Evolutionary conservation across 257 asterid species (phyloP).

Genomic region (Petunia secreta): DNA sequence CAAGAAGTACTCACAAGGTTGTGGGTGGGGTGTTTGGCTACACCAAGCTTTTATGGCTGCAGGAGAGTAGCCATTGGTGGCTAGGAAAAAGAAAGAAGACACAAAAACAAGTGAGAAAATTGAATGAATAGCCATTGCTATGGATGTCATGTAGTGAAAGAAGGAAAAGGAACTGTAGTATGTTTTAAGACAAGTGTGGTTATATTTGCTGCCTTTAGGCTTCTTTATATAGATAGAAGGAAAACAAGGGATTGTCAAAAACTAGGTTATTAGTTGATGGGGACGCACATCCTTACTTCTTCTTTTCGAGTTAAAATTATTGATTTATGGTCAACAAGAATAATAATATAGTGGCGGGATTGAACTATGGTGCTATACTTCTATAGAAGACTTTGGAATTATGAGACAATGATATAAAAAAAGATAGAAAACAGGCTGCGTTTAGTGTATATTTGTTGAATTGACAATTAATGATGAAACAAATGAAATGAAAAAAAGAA

Average conservation of each 20-base stretch:
- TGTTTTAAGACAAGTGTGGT: not conserved
- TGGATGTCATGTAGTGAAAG: not conserved
- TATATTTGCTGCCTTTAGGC: not conserved
- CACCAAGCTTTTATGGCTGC: constrained; percentile 63
- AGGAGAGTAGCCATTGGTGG: constrained; percentile 33
- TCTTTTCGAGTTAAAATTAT: not conserved
- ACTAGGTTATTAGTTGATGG: not conserved
- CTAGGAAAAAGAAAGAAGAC: constrained; percentile 37
- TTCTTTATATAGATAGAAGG: constrained; percentile 5
- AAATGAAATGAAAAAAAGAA: not conserved
- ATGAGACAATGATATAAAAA: not conserved
- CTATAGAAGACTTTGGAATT: not conserved
- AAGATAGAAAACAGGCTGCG: not conserved
- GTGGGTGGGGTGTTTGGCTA: constrained; percentile 72
- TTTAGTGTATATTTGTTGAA: not conserved
- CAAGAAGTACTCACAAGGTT: constrained; percentile 65
- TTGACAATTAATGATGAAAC: constrained; percentile 19
- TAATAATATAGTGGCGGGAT: not conserved
- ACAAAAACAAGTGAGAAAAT: constrained; percentile 20
- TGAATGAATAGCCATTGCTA: constrained; percentile 5
- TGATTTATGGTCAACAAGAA: not conserved
- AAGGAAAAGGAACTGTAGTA: not conserved
- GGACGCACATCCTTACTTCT: not conserved
- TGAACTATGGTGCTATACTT: not conserved
- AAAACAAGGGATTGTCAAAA: not conserved